Conservation (phyloP, 345 rosid genomes). For the Jatropha curcas region DNA sequence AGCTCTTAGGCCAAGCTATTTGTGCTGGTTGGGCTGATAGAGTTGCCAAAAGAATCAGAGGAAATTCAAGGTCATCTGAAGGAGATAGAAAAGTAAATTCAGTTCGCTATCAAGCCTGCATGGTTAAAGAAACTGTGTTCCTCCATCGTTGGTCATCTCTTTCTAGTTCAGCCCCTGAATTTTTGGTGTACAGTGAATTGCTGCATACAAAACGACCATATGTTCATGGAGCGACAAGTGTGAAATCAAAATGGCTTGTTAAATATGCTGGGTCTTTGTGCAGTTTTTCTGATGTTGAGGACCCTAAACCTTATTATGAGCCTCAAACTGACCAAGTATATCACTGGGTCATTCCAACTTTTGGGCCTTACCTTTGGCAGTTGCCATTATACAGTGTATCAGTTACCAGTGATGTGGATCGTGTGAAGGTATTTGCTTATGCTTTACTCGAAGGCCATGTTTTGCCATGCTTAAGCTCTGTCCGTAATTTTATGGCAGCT, state of each 20-base stretch:
- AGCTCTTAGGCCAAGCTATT: slow-evolving; percentile 70
- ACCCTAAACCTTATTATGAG: slow-evolving; percentile 68
- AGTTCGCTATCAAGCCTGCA: slow-evolving; percentile 63
- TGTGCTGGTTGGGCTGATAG: slow-evolving; percentile 98
- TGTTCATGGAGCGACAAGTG: slow-evolving; percentile 80
- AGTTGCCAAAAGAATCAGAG: slow-evolving; percentile 64
- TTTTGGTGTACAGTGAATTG: slow-evolving; percentile 79
- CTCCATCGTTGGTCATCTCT: slow-evolving; percentile 82
- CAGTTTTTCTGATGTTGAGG: slow-evolving; percentile 51
- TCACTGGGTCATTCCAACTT: slow-evolving; percentile 60
- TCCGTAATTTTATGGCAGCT: slow-evolving; percentile 46
- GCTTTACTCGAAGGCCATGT: slow-evolving; percentile 81
- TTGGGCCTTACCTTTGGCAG: slow-evolving; percentile 70
- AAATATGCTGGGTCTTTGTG: slow-evolving; percentile 60
- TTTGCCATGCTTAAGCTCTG: slow-evolving; percentile 59
- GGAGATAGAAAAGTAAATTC: slow-evolving; percentile 50
- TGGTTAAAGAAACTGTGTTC: slow-evolving; percentile 65
- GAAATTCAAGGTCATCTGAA: slow-evolving; percentile 27
- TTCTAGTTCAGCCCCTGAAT: slow-evolving; percentile 69
- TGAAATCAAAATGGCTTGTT: slow-evolving; percentile 77
- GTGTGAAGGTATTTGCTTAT: slow-evolving; percentile 59
- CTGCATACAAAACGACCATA: slow-evolving; percentile 69
- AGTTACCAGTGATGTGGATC: slow-evolving; percentile 30
- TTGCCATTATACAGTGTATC: slow-evolving; percentile 55
- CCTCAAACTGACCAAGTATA: slow-evolving; percentile 52